Evolutionary conservation across 768 basidiomycete species (phyloP), one percentile per base, ranked within the genome.

Genomic region (Lentinula sp.): DNA sequence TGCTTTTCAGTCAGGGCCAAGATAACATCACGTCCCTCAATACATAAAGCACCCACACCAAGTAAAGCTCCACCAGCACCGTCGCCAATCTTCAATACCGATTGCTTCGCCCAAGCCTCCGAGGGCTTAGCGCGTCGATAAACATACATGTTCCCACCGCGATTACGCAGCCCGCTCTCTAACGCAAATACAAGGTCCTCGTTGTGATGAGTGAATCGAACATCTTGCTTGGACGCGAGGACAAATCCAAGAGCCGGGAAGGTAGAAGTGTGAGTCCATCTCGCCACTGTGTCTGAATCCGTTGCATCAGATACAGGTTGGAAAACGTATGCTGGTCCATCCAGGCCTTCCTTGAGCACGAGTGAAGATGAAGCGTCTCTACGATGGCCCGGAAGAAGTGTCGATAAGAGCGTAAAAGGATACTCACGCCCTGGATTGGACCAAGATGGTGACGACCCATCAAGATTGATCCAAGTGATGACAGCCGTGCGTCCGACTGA

Each of bases 181-280:
- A 98, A 95, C 0, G 93, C 93, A 51, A 93, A 75, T 2, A 91
- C 86, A 5, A 79, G 79, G 46, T 76, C 70, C 1, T 73, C 72
- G 37, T 85, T 72, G 68, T 98, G 94, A 67, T 89, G 83, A 1
- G 91, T 91, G 74, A 95, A 94, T 18, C 93, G 85, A 0, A 90
- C 86, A 71, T 98, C 93, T 32, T 84, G 86, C 70, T 98, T 98
- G 11, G 92, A 93, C 8, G 93, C 93, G 54, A 99, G 78, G 43
- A 99, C 96, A 69, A 98, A 99, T 0, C 93, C 83, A 28, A 99
- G 81, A 0, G 95, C 96, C 18, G 90, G 86, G 71, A 85, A 95
- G 0, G 96, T 98, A n/a, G 85, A 79, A 4, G 74, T 74, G 70
- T 99, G 96, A 55, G 67, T 77, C 94, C 91, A 96, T 34, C 61